Conservation (phyloP, 768 basidiomycete genomes). For the Pleurotus salmoneostramineus region DNA sequence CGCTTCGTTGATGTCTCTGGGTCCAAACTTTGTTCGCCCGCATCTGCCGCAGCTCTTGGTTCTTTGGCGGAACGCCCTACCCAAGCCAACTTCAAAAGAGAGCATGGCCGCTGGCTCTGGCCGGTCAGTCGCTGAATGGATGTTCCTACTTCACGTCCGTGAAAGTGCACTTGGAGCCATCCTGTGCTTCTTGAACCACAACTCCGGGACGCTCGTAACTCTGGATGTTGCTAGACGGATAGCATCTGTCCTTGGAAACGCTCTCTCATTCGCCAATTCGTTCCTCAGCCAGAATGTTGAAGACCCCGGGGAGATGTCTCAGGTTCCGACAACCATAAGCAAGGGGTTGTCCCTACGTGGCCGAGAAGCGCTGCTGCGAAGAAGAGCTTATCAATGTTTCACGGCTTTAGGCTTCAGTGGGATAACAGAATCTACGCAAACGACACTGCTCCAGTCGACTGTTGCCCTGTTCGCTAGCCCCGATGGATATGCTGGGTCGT, state of each 20-base stretch:
- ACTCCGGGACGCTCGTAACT: conserved; percentile 69
- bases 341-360: conserved; percentile 62
- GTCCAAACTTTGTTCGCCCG: conserved; percentile 89
- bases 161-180: conserved; percentile 90
- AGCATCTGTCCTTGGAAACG: conserved; percentile 82
- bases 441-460: conserved; percentile 74
- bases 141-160: conserved; percentile 85
- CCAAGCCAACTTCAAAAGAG: conserved; percentile 93
- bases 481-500: conserved; percentile 78
- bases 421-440: conserved; percentile 81
- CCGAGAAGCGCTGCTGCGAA: conserved; percentile 78
- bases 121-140: conserved; percentile 78
- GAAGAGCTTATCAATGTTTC: conserved; percentile 89
- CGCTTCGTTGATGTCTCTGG: conserved; percentile 86
- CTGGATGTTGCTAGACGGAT: conserved; percentile 90
- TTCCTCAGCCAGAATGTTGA: conserved; percentile 71
- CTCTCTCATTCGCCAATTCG: conserved; percentile 84
- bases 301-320: conserved; percentile 45
- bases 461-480: conserved; percentile 82
- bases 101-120: conserved; percentile 44
- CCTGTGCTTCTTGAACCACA: conserved; percentile 82
- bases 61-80: conserved; percentile 95
- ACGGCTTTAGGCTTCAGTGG: conserved; percentile 72
- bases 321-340: conserved; percentile 23
- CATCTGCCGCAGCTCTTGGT: conserved; percentile 93